These are phyloP conservation scores for Calycina herbarum DNA, from an alignment of 2,329 filamentous ascomycete genomes.

Conservation along the genomic window DNA sequence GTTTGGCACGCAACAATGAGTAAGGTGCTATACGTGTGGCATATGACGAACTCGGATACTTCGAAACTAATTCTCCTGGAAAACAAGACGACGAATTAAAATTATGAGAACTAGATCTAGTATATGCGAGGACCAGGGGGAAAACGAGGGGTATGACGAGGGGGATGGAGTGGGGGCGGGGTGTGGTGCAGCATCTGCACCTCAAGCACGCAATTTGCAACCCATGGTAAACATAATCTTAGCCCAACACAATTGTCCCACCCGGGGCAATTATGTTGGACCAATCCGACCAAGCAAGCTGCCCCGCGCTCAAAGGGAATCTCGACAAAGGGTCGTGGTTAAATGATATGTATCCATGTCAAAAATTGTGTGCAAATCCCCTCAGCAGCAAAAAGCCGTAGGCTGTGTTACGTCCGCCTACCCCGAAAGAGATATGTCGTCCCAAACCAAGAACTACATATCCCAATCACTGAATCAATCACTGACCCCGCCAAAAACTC, in stretches of 20 bases:
- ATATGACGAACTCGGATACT: background rate
- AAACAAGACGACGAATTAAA: too few relatives aligned
- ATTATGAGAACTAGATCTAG: background rate
- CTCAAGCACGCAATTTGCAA: background rate
- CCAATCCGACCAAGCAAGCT: background rate
- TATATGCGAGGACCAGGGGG: background rate
- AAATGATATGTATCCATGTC: background rate
- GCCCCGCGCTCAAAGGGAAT: background rate
- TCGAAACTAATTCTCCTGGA: too few relatives aligned
- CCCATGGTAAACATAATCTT: too few relatives aligned
- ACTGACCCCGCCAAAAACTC: constrained; percentile 4
- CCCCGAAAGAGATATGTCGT: background rate
- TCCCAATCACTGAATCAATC: background rate
- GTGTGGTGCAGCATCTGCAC: constrained; percentile 4
- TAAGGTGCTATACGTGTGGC: background rate
- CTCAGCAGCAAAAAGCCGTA: background rate
- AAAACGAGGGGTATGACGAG: background rate
- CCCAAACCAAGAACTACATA: constrained; percentile 6
- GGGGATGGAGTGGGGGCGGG: background rate
- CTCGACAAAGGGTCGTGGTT: background rate
- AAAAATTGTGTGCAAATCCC: background rate
- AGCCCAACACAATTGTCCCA: too few relatives aligned
- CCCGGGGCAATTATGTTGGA: too few relatives aligned
- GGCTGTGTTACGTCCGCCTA: background rate
- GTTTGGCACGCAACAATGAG: background rate